Evolutionary conservation across 164 flowering plant species (phyloP).

Genomic region (Vitis rupestris): DNA sequence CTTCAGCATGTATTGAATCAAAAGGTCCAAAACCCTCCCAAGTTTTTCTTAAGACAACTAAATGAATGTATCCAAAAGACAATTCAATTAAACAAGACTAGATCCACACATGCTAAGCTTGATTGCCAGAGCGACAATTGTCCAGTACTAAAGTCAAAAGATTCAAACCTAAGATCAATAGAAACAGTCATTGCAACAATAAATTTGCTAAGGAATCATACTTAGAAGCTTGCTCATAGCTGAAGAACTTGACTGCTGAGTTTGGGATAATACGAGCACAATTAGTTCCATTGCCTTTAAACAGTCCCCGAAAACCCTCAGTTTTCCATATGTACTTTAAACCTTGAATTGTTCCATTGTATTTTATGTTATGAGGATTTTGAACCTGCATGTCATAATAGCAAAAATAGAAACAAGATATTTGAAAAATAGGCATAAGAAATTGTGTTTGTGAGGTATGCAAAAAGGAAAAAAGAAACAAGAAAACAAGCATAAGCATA

Average conservation of each 20-base stretch:
- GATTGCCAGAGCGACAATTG: no score
- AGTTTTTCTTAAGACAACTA: no score
- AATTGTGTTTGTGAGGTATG: neutral
- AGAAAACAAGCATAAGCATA: neutral
- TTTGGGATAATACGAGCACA: slow-evolving; percentile 98
- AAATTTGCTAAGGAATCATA: slow-evolving; percentile 22
- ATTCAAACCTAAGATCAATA: neutral
- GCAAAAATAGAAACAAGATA: neutral
- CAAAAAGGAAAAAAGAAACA: neutral
- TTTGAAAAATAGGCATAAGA: neutral
- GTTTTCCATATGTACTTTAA: slow-evolving; percentile 90
- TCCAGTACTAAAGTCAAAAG: no score
- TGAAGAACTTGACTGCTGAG: slow-evolving; percentile 96
- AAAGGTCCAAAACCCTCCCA: no score
- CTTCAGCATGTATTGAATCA: no score
- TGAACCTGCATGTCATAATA: slow-evolving; percentile 62
- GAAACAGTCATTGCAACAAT: neutral
- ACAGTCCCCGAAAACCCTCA: slow-evolving; percentile 89
- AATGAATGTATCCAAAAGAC: no score
- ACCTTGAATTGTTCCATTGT: slow-evolving; percentile 93
- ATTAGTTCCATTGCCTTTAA: slow-evolving; percentile 96
- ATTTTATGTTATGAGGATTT: slow-evolving; percentile 85
- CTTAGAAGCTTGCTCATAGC: slow-evolving; percentile 96
- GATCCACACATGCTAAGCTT: no score
- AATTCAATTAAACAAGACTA: no score